Evolutionary conservation across 2,329 filamentous ascomycete genomes (phyloP).

Genomic region (Herpotrichia juniperi): DNA sequence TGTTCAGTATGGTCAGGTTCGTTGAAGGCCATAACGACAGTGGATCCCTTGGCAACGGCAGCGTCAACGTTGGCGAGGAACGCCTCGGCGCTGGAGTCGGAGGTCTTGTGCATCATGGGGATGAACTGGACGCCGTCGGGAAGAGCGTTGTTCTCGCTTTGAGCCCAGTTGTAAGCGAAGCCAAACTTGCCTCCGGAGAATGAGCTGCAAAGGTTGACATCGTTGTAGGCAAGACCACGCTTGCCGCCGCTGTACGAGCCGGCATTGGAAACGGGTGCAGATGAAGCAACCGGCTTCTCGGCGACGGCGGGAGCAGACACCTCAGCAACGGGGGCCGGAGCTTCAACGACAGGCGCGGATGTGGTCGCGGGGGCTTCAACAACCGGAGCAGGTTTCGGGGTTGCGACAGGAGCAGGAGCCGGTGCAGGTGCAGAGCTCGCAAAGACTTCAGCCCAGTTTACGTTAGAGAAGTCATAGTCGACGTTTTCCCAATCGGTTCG

Average conservation of each 20-base stretch:
- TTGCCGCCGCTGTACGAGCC: slow-evolving; percentile 52
- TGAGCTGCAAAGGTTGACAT: slow-evolving; percentile 57
- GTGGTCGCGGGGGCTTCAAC: background rate
- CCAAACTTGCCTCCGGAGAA: slow-evolving; percentile 58
- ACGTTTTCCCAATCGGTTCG: background rate
- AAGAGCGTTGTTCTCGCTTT: slow-evolving; percentile 44
- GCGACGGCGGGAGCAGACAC: slow-evolving; percentile 16
- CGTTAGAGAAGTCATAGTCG: slow-evolving; percentile 1
- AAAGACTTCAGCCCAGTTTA: background rate
- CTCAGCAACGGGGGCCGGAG: slow-evolving; percentile 9
- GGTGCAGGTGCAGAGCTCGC: background rate
- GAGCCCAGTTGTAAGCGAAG: slow-evolving; percentile 75
- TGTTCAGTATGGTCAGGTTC: slow-evolving; percentile 42
- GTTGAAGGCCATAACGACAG: slow-evolving; percentile 48
- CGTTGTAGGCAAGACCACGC: slow-evolving; percentile 74
- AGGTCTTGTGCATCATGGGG: slow-evolving; percentile 56
- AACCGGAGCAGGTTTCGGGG: background rate
- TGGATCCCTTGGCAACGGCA: slow-evolving; percentile 39
- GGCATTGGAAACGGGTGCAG: background rate
- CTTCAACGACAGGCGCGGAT: slow-evolving; percentile 10
- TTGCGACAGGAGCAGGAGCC: background rate
- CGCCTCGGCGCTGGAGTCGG: slow-evolving; percentile 25
- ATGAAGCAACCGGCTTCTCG: no score
- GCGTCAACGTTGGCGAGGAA: slow-evolving; percentile 49
- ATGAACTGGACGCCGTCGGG: slow-evolving; percentile 61